Conservation (phyloP, 2,329 filamentous ascomycete species). For the Passalora sequoiae region DNA sequence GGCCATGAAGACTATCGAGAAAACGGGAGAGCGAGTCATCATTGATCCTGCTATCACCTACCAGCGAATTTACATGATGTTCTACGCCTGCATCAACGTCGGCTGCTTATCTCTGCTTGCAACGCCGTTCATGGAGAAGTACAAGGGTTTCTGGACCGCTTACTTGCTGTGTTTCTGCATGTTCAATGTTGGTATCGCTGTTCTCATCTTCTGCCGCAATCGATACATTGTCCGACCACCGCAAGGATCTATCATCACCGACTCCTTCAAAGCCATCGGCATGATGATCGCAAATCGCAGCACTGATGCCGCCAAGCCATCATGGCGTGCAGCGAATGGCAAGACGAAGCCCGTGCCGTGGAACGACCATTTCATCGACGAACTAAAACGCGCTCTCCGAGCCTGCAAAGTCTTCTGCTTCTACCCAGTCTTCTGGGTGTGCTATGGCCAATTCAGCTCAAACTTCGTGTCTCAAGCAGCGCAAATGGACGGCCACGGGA, state of each 20-base stretch:
- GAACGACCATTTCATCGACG: conserved; percentile 67
- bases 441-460: conserved; percentile 37
- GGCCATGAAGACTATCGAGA: conserved; percentile 35
- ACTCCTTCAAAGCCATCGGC: conserved; percentile 59
- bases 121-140: conserved; percentile 63
- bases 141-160: conserved; percentile 62
- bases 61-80: conserved; percentile 54
- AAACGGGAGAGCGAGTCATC: conserved; percentile 43
- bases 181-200: conserved; percentile 57
- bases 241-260: conserved; percentile 60
- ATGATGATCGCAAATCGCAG: conserved; percentile 51
- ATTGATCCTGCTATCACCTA: conserved; percentile 46
- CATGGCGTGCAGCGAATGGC: conserved; percentile 53
- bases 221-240: conserved; percentile 45
- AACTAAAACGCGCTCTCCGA: conserved; percentile 60
- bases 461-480: conserved; percentile 47
- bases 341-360: conserved; percentile 48
- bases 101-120: conserved; percentile 64
- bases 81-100: conserved; percentile 68
- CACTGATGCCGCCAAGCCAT: conserved; percentile 61
- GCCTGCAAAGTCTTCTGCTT: conserved; percentile 65
- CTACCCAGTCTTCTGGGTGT: conserved; percentile 44
- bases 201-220: conserved; percentile 42
- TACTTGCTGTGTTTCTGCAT: conserved; percentile 59
- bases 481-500: conserved; percentile 42